These are phyloP conservation scores for Neopestalotiopsis sp. DNA, from an alignment of 2,329 filamentous ascomycete genomes.

Conservation along the genomic window DNA sequence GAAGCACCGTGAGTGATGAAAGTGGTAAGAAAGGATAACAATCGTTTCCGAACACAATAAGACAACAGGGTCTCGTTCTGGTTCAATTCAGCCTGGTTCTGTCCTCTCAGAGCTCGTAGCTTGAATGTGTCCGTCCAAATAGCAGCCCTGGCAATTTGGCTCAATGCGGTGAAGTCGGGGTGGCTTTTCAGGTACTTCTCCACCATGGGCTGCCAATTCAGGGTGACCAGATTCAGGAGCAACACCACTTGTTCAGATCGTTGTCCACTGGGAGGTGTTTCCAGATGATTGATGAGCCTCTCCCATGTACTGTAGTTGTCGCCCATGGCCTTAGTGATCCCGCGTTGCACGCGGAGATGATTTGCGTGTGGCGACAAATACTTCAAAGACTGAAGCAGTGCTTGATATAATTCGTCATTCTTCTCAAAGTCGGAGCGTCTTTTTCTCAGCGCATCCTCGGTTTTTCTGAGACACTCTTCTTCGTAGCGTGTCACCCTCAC, in stretches of 20 bases:
- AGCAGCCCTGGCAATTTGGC: neutral
- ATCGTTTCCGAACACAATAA: constrained; percentile 24
- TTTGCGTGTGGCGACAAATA: constrained; percentile 19
- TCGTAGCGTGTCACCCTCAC: constrained; percentile 22
- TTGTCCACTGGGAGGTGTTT: neutral
- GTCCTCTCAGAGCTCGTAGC: neutral
- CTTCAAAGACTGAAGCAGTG: constrained; percentile 22
- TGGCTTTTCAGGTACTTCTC: constrained; percentile 20
- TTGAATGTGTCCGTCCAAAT: constrained; percentile 8
- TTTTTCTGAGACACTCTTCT: constrained; percentile 26
- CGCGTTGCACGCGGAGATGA: constrained; percentile 6
- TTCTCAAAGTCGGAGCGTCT: constrained; percentile 20
- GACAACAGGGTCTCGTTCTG: constrained; percentile 21
- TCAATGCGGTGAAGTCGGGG: neutral
- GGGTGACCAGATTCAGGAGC: constrained; percentile 22
- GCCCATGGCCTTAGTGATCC: neutral
- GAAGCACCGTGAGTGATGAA: constrained; percentile 25
- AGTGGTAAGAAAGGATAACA: constrained; percentile 22
- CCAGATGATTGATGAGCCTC: constrained; percentile 15
- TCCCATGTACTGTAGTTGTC: constrained; percentile 21
- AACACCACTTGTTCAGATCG: constrained; percentile 8
- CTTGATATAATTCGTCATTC: constrained; percentile 14
- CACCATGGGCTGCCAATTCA: constrained; percentile 24
- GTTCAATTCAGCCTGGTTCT: neutral
- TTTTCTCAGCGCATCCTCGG: constrained; percentile 16